Percentiles rank a stretch among this genome's conserved stretches.
These are phyloP conservation scores for Candida orba DNA, from an alignment of 805 yeast genomes.

Conservation along the genomic window DNA sequence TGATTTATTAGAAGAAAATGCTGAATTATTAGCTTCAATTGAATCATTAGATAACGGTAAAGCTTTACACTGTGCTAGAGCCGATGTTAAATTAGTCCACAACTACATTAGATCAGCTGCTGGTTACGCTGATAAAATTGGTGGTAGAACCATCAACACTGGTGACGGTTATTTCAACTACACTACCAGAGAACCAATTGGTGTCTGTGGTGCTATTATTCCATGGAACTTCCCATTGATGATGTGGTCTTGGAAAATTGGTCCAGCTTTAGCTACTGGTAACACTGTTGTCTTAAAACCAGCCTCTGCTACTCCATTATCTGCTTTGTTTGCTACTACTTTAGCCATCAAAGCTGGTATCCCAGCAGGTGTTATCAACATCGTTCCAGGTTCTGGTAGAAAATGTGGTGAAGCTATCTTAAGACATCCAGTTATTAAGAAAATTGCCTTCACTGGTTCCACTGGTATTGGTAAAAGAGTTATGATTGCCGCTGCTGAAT, in stretches of 20 bases:
- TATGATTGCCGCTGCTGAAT: conserved; percentile 60
- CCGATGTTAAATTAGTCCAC: conserved; percentile 59
- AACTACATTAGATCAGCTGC: conserved; percentile 65
- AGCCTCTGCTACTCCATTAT: conserved; percentile 72
- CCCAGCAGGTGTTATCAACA: conserved; percentile 70
- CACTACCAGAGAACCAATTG: conserved; percentile 68
- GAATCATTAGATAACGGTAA: conserved; percentile 79
- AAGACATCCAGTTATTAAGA: conserved; percentile 61
- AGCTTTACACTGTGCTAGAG: conserved; percentile 55
- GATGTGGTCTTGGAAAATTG: conserved; percentile 76
- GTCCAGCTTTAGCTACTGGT: conserved; percentile 74
- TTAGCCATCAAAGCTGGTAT: conserved; percentile 61
- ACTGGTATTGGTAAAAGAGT: conserved; percentile 68
- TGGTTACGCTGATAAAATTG: conserved; percentile 63
- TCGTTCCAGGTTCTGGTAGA: conserved; percentile 70
- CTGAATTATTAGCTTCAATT: conserved; percentile 57
- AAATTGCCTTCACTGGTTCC: conserved; percentile 78
- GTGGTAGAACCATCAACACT: conserved; percentile 58
- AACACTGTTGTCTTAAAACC: conserved; percentile 68
- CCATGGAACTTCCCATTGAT: conserved; percentile 84
- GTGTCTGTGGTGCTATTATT: conserved; percentile 77
- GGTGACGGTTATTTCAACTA: conserved; percentile 57
- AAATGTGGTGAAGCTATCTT: conserved; percentile 66
- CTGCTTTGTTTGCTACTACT: conserved; percentile 56
- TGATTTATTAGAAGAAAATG: conserved; percentile 56